Base-by-base conservation (phyloP, 106 monocot genomes). In the Vanilla planifolia region DNA sequence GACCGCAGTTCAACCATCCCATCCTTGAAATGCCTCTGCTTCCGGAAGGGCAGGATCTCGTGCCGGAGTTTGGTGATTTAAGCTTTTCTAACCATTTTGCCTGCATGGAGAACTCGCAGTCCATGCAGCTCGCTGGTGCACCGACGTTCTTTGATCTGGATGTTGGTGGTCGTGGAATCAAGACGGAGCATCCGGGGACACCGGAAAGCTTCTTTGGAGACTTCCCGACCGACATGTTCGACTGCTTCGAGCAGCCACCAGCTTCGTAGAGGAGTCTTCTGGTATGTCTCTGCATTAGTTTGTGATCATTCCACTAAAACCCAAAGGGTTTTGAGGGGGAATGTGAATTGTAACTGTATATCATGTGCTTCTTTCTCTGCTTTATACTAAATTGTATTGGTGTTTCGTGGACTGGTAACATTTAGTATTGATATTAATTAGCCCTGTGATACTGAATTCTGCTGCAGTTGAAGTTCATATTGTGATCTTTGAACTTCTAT, bases 161-260 rank as follows among this genome's bases (percentile, higher is more conserved):
- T 5, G 26, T 6, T 16, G 48, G 17, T 0, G 36, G 25, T 25
- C 66, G 53, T 6, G 42, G 3, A 8, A 16, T 15, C 3, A 60
- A 33, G 43, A 48, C 9, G 1, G 63, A 17, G 51, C 51, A 29
- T 32, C 29, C n/a, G 4, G 51, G 14, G 5, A 68, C 50, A 10
- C 61, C 64, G 21, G 82, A 75, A 11, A 62, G 53, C 53, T 73
- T 73, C 70, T 83, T 88, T 33, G 71, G 77, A 8, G 88, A 88
- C 23, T 73, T 88, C 25, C 73, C 82, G 2, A 22, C 66, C 0
- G 79, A 82, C 17, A 71, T 88, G 82, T 78, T 79, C 26, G 76
- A 88, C 44, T 60, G 51, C 47, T 13, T 57, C n/a, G 72, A 71
- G 15, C 56, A 19, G 9, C 81, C 70, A 20, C 72, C 76, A 1